Evolutionary conservation across 495 filamentous ascomycete genomes (phyloP), one percentile per base, ranked within the genome.

Genomic region (Xylaria cubensis): DNA sequence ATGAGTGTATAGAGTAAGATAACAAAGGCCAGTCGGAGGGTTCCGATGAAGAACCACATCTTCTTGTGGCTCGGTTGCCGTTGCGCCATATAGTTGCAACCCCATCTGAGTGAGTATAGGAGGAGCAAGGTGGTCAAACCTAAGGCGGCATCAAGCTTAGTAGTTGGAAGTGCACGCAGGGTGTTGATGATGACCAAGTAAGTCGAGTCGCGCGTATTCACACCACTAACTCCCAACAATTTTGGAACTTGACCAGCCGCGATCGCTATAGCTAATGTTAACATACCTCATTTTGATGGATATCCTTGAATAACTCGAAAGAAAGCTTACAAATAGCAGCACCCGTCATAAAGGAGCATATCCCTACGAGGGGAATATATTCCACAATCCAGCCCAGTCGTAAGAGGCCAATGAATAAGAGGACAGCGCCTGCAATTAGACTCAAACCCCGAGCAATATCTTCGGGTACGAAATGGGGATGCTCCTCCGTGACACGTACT

Each of bases 341-440:
- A 0, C 86, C 86, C 1, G 86, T 88, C 82, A 88, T 87, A 75
- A 88, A 88, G 39, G 86, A 80, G 46, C 79, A 80, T 61, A 88
- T 86, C 65, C 86, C 84, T 6, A 84, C 81, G 50, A 84, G 72
- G 0, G 86, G 85, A 46, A 88, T 88, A 67, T 88, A 82, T 73
- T 88, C 86, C 62, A 88, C 81, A 58, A 88, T 79, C 69, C 81
- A 88, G n/a, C 86, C 86, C 34, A 81, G 48, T 51, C 86, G 76
- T 13, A 83, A 66, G 13, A 88, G 73, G 13, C 86, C 86, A n/a
- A 88, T 70, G 63, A 83, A 84, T 41, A 84, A 73, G 21, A 86
- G 80, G 46, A 88, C 82, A 13, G 74, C 69, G 0, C 86, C 86
- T 39, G 81, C 81, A 19, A 88, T 82, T 12, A 88, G 73, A 7